Conservation (phyloP, 129 eudicot species). For the Flaveria ramosissima region DNA sequence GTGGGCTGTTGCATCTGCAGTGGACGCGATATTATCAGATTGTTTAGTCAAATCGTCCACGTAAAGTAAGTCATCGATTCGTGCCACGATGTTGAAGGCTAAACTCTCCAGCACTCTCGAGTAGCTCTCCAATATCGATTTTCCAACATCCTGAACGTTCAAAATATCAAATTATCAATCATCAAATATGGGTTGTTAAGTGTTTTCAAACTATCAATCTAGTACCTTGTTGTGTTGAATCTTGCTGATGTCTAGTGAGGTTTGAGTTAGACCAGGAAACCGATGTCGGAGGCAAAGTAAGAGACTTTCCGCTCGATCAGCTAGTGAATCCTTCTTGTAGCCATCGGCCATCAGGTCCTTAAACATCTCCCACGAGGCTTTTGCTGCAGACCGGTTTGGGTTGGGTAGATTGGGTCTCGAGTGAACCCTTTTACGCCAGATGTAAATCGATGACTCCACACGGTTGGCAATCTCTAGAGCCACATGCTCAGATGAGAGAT, state of each 20-base stretch:
- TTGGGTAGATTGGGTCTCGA: slow-evolving; percentile 44
- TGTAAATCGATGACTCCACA: slow-evolving; percentile 76
- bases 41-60: slow-evolving; percentile 79
- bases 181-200: neutral
- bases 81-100: slow-evolving; percentile 75
- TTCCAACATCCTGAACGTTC: slow-evolving; percentile 72
- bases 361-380: slow-evolving; percentile 93
- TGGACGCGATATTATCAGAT: slow-evolving; percentile 47
- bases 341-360: slow-evolving; percentile 83
- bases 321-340: slow-evolving; percentile 74
- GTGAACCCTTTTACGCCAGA: slow-evolving; percentile 81
- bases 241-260: slow-evolving; percentile 84
- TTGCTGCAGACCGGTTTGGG: slow-evolving; percentile 67
- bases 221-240: slow-evolving; percentile 90
- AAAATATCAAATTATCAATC: neutral
- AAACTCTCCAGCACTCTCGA: slow-evolving; percentile 88
- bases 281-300: slow-evolving; percentile 78
- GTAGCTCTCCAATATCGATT: slow-evolving; percentile 88
- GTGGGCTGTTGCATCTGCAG: slow-evolving; percentile 44
- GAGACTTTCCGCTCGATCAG: slow-evolving; percentile 89
- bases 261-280: slow-evolving; percentile 91
- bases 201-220: neutral
- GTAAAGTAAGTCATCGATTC: slow-evolving; percentile 82
- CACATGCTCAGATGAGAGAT: slow-evolving; percentile 76
- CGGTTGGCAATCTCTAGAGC: slow-evolving; percentile 75